phyloP scores from a whole-genome alignment of 495 filamentous ascomycete species.

The Staphylotrichum tortipilum region DNA sequence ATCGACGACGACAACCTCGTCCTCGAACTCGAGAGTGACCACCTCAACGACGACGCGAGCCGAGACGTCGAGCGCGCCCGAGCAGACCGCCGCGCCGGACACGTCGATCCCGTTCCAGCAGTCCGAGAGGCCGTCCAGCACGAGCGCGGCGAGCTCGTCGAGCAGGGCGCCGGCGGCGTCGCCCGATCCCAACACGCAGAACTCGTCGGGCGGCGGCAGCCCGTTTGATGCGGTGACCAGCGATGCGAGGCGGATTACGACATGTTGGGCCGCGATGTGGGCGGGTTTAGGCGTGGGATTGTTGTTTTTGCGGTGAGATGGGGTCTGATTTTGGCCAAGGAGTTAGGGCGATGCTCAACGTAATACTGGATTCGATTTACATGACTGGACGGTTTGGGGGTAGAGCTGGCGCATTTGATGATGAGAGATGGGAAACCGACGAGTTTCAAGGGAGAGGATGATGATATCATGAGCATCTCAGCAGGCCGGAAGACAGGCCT shows the following conservation, averaged over 20 bases:
- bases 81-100: conserved; percentile 8
- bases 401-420: no score
- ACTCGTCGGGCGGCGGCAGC: conserved; percentile 17
- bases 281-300: conserved; percentile 4
- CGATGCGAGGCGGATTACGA: neutral
- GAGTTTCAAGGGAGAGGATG: no score
- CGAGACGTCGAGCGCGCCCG: no score
- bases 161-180: neutral
- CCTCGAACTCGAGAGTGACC: conserved; percentile 9
- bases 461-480: no score
- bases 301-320: conserved; percentile 5
- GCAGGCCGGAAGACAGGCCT: no score
- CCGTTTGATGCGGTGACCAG: conserved; percentile 18
- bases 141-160: neutral
- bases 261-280: neutral
- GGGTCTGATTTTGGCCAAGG: no score
- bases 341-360: conserved; percentile 3
- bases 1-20: conserved; percentile 4
- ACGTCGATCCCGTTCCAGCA: conserved; percentile 1
- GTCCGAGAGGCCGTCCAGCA: neutral
- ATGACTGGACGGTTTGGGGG: no score
- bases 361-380: neutral
- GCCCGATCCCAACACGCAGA: neutral
- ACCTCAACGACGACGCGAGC: neutral
- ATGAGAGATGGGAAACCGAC: no score